These are phyloP conservation scores for Hericium erinaceus DNA, from an alignment of 768 basidiomycete genomes.

Conservation along the genomic window DNA sequence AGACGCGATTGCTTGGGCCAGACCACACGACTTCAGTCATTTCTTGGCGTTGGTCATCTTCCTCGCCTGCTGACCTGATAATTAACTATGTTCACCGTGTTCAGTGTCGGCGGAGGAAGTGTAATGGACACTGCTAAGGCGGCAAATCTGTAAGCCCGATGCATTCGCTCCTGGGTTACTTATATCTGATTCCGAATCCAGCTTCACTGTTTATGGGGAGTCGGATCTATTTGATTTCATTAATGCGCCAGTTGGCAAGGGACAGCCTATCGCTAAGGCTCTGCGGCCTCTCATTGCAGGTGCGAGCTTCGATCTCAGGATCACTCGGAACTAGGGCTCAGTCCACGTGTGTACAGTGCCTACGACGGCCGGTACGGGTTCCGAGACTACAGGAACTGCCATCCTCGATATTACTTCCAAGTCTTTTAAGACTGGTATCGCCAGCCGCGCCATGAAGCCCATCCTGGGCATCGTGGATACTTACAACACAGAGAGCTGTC, in stretches of 20 bases:
- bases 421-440: conserved; percentile 95
- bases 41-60: conserved; percentile 65
- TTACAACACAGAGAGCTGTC: conserved; percentile 84
- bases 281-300: conserved; percentile 83
- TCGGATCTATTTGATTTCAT: conserved; percentile 93
- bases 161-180: not conserved
- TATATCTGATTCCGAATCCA: conserved; percentile 18
- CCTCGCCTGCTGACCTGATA: not conserved
- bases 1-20: conserved; percentile 81
- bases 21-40: conserved; percentile 83
- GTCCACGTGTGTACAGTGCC: conserved; percentile 33
- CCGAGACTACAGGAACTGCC: conserved; percentile 91
- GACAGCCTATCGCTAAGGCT: conserved; percentile 65
- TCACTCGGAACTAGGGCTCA: too few relatives aligned
- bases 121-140: conserved; percentile 95
- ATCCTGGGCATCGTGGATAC: conserved; percentile 77
- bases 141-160: conserved; percentile 63
- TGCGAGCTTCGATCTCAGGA: conserved; percentile 12
- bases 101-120: conserved; percentile 84
- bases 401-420: conserved; percentile 89
- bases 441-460: conserved; percentile 85
- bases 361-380: conserved; percentile 81
- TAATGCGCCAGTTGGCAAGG: conserved; percentile 93
- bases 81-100: not conserved
- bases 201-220: conserved; percentile 87